phyloP scores from a whole-genome alignment of 805 yeast genomes.

The Lachancea thermotolerans region DNA sequence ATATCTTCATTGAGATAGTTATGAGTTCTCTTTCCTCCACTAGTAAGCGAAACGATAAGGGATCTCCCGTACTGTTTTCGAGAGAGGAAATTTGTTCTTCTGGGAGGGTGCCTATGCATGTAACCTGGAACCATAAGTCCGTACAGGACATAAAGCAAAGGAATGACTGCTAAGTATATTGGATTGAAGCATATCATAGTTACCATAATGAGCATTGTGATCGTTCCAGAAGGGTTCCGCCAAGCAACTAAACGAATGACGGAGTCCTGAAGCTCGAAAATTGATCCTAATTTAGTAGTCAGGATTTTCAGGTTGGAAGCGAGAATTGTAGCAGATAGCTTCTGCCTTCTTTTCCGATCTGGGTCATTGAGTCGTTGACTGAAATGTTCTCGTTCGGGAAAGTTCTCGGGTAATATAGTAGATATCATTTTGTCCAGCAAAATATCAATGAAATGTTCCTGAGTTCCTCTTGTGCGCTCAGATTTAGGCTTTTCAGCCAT shows the following conservation, averaged over 20 bases:
- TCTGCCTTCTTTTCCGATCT: conserved; percentile 39
- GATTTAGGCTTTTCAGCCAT: not conserved
- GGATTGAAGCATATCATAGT: conserved; percentile 71
- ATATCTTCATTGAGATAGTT: conserved; percentile 9
- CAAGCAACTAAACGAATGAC: conserved; percentile 59
- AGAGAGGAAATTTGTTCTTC: conserved; percentile 36
- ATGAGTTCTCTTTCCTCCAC: conserved; percentile 18
- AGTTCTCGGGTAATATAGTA: conserved; percentile 43
- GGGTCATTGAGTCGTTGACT: conserved; percentile 40
- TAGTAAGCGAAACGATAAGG: conserved; percentile 35
- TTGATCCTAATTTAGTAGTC: conserved; percentile 46
- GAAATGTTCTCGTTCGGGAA: conserved; percentile 42
- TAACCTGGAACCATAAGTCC: conserved; percentile 68
- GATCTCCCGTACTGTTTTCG: conserved; percentile 48
- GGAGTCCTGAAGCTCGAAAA: conserved; percentile 58
- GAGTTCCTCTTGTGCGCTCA: conserved; percentile 2
- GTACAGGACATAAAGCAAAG: conserved; percentile 47
- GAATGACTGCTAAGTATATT: conserved; percentile 55
- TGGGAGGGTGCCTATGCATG: conserved; percentile 57
- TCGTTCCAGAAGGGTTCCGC: conserved; percentile 67
- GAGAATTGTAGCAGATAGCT: conserved; percentile 50
- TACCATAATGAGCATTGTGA: conserved; percentile 50
- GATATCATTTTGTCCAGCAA: conserved; percentile 47
- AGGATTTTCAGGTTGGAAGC: conserved; percentile 52
- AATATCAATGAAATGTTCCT: conserved; percentile 52